A percentile compares a stretch with the other conserved stretches of the same genome.
Conservation (phyloP, 2,329 filamentous ascomycete species). For the Aspergillus jensenii region DNA sequence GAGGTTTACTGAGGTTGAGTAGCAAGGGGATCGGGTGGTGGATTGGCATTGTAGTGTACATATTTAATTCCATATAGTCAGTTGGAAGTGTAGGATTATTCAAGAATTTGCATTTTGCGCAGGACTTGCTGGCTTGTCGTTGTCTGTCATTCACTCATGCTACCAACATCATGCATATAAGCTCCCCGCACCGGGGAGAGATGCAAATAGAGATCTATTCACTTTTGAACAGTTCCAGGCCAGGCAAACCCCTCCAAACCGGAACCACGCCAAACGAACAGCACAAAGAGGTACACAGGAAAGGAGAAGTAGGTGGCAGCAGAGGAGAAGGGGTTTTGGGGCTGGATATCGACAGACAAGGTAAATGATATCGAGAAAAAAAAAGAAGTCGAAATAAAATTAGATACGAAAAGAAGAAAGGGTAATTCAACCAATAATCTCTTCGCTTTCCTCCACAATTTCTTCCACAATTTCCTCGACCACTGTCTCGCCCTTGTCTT, state of each 20-base stretch:
- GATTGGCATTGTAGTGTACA: background rate
- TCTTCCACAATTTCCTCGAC: conserved; percentile 90
- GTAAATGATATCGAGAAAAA: conserved; percentile 20
- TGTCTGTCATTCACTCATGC: conserved; percentile 30
- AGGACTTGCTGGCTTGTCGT: conserved; percentile 16
- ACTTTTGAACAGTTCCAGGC: conserved; percentile 24
- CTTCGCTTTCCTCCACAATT: conserved; percentile 79
- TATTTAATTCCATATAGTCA: background rate
- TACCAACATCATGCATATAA: conserved; percentile 25
- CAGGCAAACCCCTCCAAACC: conserved; percentile 16
- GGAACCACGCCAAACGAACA: conserved; percentile 22
- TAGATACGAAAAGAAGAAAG: conserved; percentile 24
- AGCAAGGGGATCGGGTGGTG: background rate
- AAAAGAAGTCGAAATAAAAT: conserved; percentile 26
- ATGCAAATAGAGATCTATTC: conserved; percentile 28
- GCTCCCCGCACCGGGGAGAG: conserved; percentile 14
- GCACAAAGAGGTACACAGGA: conserved; percentile 18
- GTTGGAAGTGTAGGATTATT: background rate
- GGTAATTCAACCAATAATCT: conserved; percentile 56
- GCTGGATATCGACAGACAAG: conserved; percentile 28
- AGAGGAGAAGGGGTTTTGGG: conserved; percentile 17
- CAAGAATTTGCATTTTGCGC: background rate
- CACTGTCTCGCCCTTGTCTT: conserved; percentile 69
- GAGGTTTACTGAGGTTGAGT: background rate
- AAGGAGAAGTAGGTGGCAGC: conserved; percentile 15